Conservation (phyloP, 2,329 filamentous ascomycete species). For the Colletotrichum spaethianum region DNA sequence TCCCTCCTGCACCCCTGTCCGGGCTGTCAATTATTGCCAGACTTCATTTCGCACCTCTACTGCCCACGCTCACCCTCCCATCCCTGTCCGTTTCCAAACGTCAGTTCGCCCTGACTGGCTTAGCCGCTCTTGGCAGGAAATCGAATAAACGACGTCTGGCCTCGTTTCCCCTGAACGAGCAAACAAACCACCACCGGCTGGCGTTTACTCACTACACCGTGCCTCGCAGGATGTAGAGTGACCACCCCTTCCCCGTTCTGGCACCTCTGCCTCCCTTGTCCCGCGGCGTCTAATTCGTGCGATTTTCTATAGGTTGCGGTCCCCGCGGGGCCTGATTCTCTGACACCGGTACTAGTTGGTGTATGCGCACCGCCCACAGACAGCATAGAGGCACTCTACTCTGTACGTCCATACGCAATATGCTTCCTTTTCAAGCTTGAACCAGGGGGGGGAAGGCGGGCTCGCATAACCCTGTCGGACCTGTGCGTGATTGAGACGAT, state of each 20-base stretch:
- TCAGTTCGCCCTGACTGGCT: slow-evolving; percentile 23
- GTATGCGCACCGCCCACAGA: neutral
- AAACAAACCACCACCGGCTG: slow-evolving; percentile 23
- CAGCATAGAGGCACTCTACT: neutral
- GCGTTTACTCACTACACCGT: too few species aligned
- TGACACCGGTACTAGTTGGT: too few species aligned
- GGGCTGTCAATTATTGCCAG: slow-evolving; percentile 23
- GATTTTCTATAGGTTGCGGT: slow-evolving; percentile 14
- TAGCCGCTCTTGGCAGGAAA: slow-evolving; percentile 7
- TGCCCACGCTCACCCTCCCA: neutral
- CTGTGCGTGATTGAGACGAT: neutral
- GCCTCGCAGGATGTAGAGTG: too few species aligned
- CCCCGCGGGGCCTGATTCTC: neutral
- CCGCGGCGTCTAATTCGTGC: slow-evolving; percentile 19
- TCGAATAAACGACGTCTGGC: slow-evolving; percentile 25
- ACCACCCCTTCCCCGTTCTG: too few species aligned
- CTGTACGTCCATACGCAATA: neutral
- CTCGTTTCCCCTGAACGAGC: slow-evolving; percentile 31
- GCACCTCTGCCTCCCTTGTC: neutral
- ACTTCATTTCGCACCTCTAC: slow-evolving; percentile 25
- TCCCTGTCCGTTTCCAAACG: slow-evolving; percentile 29
- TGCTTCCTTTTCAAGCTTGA: slow-evolving; percentile 2
- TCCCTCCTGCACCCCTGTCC: neutral
- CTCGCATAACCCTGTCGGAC: too few species aligned
- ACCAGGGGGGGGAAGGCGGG: neutral